Conservation (phyloP, 2,329 filamentous ascomycete species). For the Sporothrix protearum region DNA sequence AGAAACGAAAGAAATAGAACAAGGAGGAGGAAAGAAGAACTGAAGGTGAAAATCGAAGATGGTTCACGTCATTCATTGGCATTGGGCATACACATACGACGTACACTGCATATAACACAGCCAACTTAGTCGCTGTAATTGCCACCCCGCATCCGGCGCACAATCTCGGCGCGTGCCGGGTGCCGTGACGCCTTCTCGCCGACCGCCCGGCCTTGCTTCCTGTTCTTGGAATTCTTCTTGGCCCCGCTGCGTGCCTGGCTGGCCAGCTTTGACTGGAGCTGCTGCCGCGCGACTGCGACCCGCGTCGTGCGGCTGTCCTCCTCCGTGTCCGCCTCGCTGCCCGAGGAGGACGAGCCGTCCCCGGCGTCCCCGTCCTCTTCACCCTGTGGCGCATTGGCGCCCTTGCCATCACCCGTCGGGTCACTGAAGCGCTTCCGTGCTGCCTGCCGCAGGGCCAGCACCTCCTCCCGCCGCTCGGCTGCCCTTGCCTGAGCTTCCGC, state of each 20-base stretch:
- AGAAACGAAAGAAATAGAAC: not conserved
- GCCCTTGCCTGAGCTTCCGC: not conserved
- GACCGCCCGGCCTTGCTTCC: not conserved
- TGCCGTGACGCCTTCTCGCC: not conserved
- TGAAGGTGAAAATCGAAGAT: too few relatives aligned
- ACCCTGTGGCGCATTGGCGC: not conserved
- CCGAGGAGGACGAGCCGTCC: not conserved
- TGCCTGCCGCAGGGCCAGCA: not conserved
- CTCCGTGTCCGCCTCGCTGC: not conserved
- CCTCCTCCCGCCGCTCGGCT: not conserved
- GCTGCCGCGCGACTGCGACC: too few relatives aligned
- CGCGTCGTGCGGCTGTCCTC: not conserved
- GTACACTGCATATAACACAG: not conserved
- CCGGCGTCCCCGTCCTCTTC: not conserved
- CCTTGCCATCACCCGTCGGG: not conserved
- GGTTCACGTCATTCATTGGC: not conserved
- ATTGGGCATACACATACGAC: not conserved
- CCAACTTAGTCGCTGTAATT: not conserved
- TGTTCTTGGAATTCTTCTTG: slow-evolving; percentile 3
- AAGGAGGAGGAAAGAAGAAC: too few relatives aligned
- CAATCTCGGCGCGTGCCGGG: not conserved
- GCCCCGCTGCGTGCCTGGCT: not conserved
- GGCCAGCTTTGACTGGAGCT: not conserved
- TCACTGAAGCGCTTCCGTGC: not conserved
- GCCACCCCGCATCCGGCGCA: slow-evolving; percentile 1